Percentiles rank a stretch among this genome's conserved stretches.
These are phyloP conservation scores for Phytophthora agathidicida DNA, from an alignment of 352 stramenopile species.

Conservation along the genomic window DNA sequence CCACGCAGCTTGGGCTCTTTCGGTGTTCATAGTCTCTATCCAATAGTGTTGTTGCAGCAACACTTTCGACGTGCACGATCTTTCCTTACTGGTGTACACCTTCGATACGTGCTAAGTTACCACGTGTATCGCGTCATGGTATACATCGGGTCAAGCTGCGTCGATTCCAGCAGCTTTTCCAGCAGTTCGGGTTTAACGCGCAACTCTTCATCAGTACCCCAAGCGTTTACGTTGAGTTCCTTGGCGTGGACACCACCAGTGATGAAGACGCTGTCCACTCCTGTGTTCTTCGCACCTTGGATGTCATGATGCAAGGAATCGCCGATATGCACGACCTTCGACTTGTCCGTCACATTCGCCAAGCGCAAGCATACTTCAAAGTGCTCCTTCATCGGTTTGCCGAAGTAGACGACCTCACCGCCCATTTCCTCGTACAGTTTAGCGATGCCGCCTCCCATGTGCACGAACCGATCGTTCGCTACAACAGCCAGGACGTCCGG, in stretches of 20 bases:
- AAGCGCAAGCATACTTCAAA: conserved; percentile 72
- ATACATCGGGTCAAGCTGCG: conserved; percentile 35
- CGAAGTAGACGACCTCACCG: conserved; percentile 78
- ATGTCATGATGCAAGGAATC: conserved; percentile 78
- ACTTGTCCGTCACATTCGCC: conserved; percentile 29
- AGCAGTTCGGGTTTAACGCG: conserved; percentile 33
- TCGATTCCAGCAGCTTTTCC: conserved; percentile 25
- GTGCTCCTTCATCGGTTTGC: conserved; percentile 81
- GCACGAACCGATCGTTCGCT: conserved; percentile 59
- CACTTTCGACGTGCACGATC: too few species aligned
- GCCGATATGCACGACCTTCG: conserved; percentile 63
- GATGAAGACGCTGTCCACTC: conserved; percentile 66
- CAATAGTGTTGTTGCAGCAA: neutral
- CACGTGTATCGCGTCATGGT: conserved; percentile 43
- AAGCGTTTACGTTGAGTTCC: conserved; percentile 44
- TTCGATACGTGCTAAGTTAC: conserved; percentile 15
- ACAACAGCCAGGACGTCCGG: conserved; percentile 85
- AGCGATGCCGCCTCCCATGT: conserved; percentile 81
- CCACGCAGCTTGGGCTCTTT: neutral
- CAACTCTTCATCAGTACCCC: conserved; percentile 31
- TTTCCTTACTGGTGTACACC: too few species aligned
- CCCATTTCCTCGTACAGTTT: conserved; percentile 80
- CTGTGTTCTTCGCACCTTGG: conserved; percentile 53
- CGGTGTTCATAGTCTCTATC: conserved; percentile 2
- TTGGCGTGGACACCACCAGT: conserved; percentile 60